Base-by-base conservation (phyloP, 1,139 yeast genomes). In the Scheffersomyces lignicola region DNA sequence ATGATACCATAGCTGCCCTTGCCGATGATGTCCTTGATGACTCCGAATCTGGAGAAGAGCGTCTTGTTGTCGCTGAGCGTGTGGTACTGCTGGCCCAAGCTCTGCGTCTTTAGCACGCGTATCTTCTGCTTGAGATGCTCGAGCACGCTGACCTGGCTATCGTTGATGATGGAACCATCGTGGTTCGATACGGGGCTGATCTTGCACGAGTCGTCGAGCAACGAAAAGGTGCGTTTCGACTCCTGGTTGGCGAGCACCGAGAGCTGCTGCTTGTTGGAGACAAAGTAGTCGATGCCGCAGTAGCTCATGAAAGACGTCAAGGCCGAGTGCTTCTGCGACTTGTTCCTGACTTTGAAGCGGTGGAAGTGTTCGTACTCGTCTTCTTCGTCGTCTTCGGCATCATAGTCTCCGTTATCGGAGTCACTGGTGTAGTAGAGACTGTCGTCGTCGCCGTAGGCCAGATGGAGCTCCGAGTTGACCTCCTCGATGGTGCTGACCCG, bases 1-100 rank as follows among this genome's bases (percentile, higher is more conserved):
- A 88, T 95, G 24, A 84, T 77, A 16, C 97, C 97, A 60, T 83
- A 89, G 0, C 95, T 79, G 16, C 96, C 96, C 37, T 79, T 76
- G 11, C 96, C 97, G 36, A 89, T 76, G 16, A 87, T 78, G 42
- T 83, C 90, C 51, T 79, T 88, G 45, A 90, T 82, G 32, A 76
- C 69, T 18, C 96, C 96, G 54, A 88, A 88, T 48, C 86, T 77
- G 38, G 83, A 83, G 23, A 41, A 52, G 5, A 60, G 50, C 1
- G 68, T 55, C 31, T 60, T 65, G 29, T 59, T 60, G 12, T 39
- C 38, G 11, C 43, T 39, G 11, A 59, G 48, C 5, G 35, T 18
- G 11, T 38, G 33, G 33, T 39, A 32, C 31, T 47, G 55, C 15
- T 52, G 53, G 17, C 53, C 47, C 43, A 26, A 16, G 3, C 21